phyloP scores from a whole-genome alignment of 306 rosid species.

The Spatholobus suberectus region DNA sequence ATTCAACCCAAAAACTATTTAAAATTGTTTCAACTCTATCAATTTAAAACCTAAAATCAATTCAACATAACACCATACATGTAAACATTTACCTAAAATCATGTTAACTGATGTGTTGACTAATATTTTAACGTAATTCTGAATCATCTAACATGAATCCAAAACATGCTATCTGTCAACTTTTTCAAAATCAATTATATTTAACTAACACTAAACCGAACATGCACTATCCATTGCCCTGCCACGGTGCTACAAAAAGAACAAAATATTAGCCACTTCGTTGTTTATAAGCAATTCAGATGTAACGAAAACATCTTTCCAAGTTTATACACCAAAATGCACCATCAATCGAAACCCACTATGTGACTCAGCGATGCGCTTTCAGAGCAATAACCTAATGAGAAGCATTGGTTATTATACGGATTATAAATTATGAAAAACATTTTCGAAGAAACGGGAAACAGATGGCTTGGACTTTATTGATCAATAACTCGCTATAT shows the following conservation, averaged over 20 bases:
- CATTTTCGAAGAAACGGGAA: not conserved
- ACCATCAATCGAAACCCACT: not conserved
- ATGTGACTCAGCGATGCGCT: not conserved
- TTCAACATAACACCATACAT: no score
- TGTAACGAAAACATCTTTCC: not conserved
- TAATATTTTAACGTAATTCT: no score
- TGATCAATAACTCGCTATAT: slow-evolving; percentile 21
- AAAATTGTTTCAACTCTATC: no score
- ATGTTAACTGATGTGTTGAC: no score
- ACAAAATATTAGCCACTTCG: not conserved
- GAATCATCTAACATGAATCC: no score
- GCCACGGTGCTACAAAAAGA: not conserved
- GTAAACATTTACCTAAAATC: no score
- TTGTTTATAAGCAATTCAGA: not conserved
- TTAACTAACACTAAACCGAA: not conserved
- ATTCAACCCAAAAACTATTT: no score
- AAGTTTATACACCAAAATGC: not conserved
- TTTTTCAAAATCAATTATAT: not conserved
- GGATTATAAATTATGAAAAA: not conserved
- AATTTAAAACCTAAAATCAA: no score
- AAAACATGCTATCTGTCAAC: no score
- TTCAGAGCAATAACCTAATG: slow-evolving; percentile 2
- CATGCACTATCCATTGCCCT: not conserved
- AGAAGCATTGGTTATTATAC: not conserved
- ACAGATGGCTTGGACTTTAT: slow-evolving; percentile 16